Evolutionary conservation across 495 filamentous ascomycete genomes (phyloP).

Genomic region (Podospora didyma): DNA sequence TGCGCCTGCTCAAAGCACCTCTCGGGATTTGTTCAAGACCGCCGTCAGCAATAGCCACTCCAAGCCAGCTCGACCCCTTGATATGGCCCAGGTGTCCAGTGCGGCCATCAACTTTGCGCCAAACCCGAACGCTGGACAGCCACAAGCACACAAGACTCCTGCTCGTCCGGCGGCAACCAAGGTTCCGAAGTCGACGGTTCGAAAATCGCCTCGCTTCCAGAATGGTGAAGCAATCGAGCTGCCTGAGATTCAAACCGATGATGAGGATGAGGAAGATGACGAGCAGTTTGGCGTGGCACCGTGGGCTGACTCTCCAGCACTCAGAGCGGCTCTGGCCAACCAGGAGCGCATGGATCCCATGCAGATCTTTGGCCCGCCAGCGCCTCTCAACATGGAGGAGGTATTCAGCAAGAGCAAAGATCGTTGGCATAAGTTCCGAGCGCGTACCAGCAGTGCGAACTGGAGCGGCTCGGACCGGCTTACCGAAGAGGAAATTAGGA

Average conservation of each 20-base stretch:
- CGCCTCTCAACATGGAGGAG: constrained; percentile 85
- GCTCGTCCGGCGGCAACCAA: constrained; percentile 37
- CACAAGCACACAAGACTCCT: constrained; percentile 59
- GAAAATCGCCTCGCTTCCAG: constrained; percentile 73
- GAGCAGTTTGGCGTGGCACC: constrained; percentile 57
- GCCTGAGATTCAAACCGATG: constrained; percentile 84
- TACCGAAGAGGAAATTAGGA: constrained; percentile 81
- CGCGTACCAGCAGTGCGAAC: constrained; percentile 86
- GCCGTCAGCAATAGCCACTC: constrained; percentile 46
- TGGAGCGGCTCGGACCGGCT: constrained; percentile 85
- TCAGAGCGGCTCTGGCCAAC: constrained; percentile 60
- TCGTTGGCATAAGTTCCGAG: constrained; percentile 76
- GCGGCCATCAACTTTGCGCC: constrained; percentile 87
- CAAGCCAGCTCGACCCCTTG: constrained; percentile 62
- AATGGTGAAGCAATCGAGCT: constrained; percentile 79
- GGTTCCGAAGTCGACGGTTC: constrained; percentile 51
- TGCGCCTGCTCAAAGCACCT: constrained; percentile 43
- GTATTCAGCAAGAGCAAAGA: constrained; percentile 84
- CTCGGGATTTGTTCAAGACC: constrained; percentile 41
- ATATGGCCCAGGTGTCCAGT: constrained; percentile 78
- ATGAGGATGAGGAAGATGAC: constrained; percentile 72
- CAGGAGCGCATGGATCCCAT: constrained; percentile 86
- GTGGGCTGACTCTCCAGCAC: constrained; percentile 82
- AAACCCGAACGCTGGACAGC: constrained; percentile 50
- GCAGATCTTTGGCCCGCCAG: constrained; percentile 83